Base-by-base conservation (phyloP, 148 eudicot genomes). In the Talinum fruticosum region DNA sequence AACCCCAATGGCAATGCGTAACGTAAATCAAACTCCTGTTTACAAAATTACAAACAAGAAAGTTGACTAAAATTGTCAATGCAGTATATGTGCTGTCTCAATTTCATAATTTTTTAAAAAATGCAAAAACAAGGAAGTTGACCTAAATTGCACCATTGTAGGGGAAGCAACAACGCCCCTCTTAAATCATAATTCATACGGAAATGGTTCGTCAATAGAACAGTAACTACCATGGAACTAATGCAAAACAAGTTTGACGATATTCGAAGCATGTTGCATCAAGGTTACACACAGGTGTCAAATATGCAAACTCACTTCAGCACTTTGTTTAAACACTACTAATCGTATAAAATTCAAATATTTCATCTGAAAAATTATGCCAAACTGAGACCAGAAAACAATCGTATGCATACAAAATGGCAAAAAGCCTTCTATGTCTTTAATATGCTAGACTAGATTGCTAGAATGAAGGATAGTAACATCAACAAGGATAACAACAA, bases 1-100 rank as follows among this genome's bases (percentile, higher is more conserved):
- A 93, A 88, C 61, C 97, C 97, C 89, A 95, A 78, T 32, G 98
- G 94, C 29, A 89, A 35, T 35, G 99, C 94, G 77, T 76, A 90
- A 28, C 94, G 96, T 62, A 95, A 80, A 87, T 92, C 97, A 79
- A 89, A 81, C 76, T 92, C 97, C 99, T 95, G 91, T 74, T 26
- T 77, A 79, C 78, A 71, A 41, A 41, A 41, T 41, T 69, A 49
- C 29, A 57, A 82, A 64, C 33, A 66, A 77, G 35, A 29, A 37
- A 14, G 36, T 64, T n/a, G 68, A 34, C 57, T 37, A 51, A 44
- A 7, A 28, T 18, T 32, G 76, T 32, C 28, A 16, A 37, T n/a
- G 35, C 18, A 82, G 47, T 62, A 66, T 19, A 53, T 44, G 38
- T 41, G 59, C 69, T 54, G 32, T 51, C 44, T 8, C 23, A 26